Evolutionary conservation across 805 yeast species (phyloP).

Genomic region (Saccharomycopsis selenospora): DNA sequence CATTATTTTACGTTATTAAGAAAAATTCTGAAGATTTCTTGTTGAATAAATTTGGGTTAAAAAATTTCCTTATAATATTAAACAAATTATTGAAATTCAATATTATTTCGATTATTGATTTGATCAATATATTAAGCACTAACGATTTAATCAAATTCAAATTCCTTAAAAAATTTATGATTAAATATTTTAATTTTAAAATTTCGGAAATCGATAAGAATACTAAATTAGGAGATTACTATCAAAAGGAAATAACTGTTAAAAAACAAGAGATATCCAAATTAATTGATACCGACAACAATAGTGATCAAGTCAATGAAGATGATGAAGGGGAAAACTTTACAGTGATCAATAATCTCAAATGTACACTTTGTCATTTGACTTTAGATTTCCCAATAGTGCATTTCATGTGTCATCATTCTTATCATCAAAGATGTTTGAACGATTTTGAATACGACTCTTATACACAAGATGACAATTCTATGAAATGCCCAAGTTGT

Average conservation of each 20-base stretch:
- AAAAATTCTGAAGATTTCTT: slow-evolving; percentile 29
- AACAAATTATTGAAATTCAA: slow-evolving; percentile 43
- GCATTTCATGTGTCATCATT: slow-evolving; percentile 81
- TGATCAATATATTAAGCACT: slow-evolving; percentile 59
- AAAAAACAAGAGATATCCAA: slow-evolving; percentile 48
- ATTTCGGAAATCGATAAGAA: slow-evolving; percentile 64
- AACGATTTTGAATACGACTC: slow-evolving; percentile 36
- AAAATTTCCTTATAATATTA: slow-evolving; percentile 42
- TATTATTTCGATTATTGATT: slow-evolving; percentile 65
- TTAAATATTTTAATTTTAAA: slow-evolving; percentile 52
- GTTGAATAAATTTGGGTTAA: slow-evolving; percentile 44
- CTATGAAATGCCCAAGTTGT: slow-evolving; percentile 66
- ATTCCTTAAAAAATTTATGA: slow-evolving; percentile 58
- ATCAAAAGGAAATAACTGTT: slow-evolving; percentile 56
- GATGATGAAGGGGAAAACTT: slow-evolving; percentile 25
- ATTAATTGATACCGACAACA: slow-evolving; percentile 26
- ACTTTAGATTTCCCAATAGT: slow-evolving; percentile 70
- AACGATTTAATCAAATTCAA: slow-evolving; percentile 45
- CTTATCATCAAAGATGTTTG: slow-evolving; percentile 78
- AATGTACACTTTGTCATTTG: slow-evolving; percentile 59
- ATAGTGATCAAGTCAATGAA: background rate
- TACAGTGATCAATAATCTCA: slow-evolving; percentile 42
- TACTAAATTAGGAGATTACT: slow-evolving; percentile 55
- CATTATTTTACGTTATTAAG: slow-evolving; percentile 40
- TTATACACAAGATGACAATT: slow-evolving; percentile 20